Evolutionary conservation across 2,329 filamentous ascomycete species (phyloP).

Genomic region (Fulvia fulva): DNA sequence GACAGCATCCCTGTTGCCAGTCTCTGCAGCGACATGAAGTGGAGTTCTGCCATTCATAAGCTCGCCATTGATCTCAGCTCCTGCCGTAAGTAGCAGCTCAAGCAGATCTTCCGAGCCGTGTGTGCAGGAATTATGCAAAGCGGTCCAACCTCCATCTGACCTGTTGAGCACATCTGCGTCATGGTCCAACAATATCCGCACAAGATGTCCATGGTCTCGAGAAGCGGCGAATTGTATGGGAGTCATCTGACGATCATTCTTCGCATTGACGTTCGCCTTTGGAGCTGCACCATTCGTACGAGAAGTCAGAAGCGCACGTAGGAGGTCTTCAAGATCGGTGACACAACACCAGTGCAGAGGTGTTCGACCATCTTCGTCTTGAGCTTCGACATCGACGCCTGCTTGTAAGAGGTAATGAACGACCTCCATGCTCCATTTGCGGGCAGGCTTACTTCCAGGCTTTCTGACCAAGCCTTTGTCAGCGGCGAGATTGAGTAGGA

Average conservation of each 20-base stretch:
- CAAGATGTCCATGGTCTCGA: constrained; percentile 35
- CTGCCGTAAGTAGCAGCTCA: constrained; percentile 21
- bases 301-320: constrained; percentile 16
- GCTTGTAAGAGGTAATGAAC: constrained; percentile 23
- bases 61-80: constrained; percentile 26
- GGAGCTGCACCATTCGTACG: constrained; percentile 19
- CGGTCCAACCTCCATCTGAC: constrained; percentile 89
- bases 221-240: constrained; percentile 22
- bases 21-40: constrained; percentile 28
- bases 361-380: constrained; percentile 22
- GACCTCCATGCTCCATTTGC: constrained; percentile 19
- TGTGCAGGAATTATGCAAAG: constrained; percentile 59
- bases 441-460: constrained; percentile 9
- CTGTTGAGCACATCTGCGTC: constrained; percentile 84
- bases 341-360: constrained; percentile 27
- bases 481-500: constrained; percentile 42
- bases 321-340: constrained; percentile 23
- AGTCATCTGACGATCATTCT: constrained; percentile 23
- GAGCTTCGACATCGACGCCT: constrained; percentile 22
- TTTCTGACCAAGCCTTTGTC: constrained; percentile 30
- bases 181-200: constrained; percentile 88
- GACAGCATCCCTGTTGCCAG: constrained; percentile 24
- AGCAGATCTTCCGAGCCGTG: constrained; percentile 16
- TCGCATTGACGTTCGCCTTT: constrained; percentile 17
- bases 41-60: constrained; percentile 25